Evolutionary conservation across 2,329 filamentous ascomycete species (phyloP).

Genomic region (Geosmithia morbida): DNA sequence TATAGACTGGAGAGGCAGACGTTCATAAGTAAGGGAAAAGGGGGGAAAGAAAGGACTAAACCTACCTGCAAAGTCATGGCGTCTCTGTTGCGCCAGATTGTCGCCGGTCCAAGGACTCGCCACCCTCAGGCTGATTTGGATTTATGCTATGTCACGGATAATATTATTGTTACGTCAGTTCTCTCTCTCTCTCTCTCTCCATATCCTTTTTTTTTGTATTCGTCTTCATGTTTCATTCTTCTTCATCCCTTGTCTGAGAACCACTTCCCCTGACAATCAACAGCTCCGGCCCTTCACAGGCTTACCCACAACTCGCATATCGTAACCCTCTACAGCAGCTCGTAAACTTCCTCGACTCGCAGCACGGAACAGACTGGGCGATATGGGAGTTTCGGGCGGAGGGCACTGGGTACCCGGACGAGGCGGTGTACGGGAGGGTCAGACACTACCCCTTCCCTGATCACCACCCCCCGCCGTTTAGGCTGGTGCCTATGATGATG

Average conservation of each 20-base stretch:
- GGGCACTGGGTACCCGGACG: slow-evolving; percentile 88
- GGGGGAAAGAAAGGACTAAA: too few species aligned
- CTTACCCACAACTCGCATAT: slow-evolving; percentile 83
- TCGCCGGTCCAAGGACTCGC: slow-evolving; percentile 70
- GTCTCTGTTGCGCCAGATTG: slow-evolving; percentile 75
- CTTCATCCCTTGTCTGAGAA: slow-evolving; percentile 4
- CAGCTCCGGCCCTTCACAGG: slow-evolving; percentile 79
- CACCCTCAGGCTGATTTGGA: slow-evolving; percentile 84
- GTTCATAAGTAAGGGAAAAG: too few species aligned
- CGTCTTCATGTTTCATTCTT: neutral
- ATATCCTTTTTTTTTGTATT: neutral
- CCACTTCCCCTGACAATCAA: too few species aligned
- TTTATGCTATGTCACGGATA: slow-evolving; percentile 86
- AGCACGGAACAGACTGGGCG: slow-evolving; percentile 74
- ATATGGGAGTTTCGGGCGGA: slow-evolving; percentile 98
- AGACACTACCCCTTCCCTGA: slow-evolving; percentile 94
- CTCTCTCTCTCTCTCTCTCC: neutral
- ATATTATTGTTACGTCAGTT: slow-evolving; percentile 49
- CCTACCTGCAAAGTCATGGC: slow-evolving; percentile 31
- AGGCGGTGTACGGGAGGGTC: slow-evolving; percentile 72
- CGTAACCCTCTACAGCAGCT: slow-evolving; percentile 83
- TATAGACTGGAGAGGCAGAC: too few species aligned
- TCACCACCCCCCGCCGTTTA: slow-evolving; percentile 91
- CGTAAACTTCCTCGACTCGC: slow-evolving; percentile 73
- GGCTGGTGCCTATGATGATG: slow-evolving; percentile 76